Base-by-base conservation (phyloP, 345 rosid species). In the Kandelia obovata region DNA sequence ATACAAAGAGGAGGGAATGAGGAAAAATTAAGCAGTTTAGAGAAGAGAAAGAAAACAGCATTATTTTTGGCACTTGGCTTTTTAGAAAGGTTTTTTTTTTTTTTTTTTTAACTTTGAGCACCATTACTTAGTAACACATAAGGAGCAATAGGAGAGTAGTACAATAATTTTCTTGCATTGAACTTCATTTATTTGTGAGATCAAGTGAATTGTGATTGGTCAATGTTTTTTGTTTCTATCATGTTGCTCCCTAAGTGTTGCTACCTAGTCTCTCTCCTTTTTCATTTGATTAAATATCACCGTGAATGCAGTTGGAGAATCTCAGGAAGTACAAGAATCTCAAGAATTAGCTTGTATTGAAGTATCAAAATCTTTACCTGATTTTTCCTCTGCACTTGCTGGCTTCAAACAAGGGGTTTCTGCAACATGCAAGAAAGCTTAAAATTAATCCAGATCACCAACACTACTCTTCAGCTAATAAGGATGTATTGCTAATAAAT, bases 361-460 rank as follows among this genome's bases (percentile, higher is more conserved):
- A 64, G 59, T 55, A 67, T 62, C 6, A 61, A 65, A 43, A 62
- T 32, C 69, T 78, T 67, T 78, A 90, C 92, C 55, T 63, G 83
- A 70, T 63, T 78, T 86, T 67, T 77, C 84, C 73, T 72, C 75
- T 0, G 77, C 6, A 5, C 81, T 53, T 58, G 64, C 81, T 35
- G 89, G 87, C 78, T 85, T 86, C 43, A 61, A 67, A 77, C 98
- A 93, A 53, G 97, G 97, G 65, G 63, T 84, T 80, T 93, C 97
- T 91, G 92, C 88, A 83, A 32, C 25, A 85, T 56, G 20, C 43
- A 59, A 58, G 68, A 1, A 66, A 52, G 25, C 26, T 51, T 20
- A 67, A 67, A 8, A 71, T 77, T 35, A 82, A 65, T 69, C 65
- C 31, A 27, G n/a, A 49, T 32, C 26, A 68, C 21, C 13, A 53